phyloP scores from a whole-genome alignment of 2,329 filamentous ascomycete genomes.

The Mycogone perniciosa region DNA sequence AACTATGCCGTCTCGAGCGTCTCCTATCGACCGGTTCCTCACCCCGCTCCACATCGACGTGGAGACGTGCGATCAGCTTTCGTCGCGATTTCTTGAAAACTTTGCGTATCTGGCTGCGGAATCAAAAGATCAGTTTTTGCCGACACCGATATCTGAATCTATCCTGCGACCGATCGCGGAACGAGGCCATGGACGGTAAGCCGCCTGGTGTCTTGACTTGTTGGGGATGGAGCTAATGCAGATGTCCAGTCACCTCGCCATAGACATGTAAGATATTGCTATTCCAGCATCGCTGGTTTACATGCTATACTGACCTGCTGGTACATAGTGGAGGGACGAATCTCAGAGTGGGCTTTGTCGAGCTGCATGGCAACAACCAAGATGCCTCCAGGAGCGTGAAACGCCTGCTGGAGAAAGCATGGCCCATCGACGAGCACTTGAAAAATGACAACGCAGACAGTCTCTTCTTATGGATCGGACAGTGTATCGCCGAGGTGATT shows the following conservation, averaged over 20 bases:
- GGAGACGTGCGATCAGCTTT: slow-evolving; percentile 39
- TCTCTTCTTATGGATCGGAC: slow-evolving; percentile 75
- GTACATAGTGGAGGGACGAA: slow-evolving; percentile 57
- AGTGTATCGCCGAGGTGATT: slow-evolving; percentile 69
- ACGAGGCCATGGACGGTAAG: slow-evolving; percentile 43
- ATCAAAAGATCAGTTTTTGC: slow-evolving; percentile 50
- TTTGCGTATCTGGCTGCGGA: slow-evolving; percentile 47
- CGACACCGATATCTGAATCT: slow-evolving; percentile 55
- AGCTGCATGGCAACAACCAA: slow-evolving; percentile 42
- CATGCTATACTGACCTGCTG: slow-evolving; percentile 8
- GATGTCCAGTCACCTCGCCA: slow-evolving; percentile 48
- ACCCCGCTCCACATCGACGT: slow-evolving; percentile 44
- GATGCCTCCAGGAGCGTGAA: slow-evolving; percentile 38
- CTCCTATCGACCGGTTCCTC: slow-evolving; percentile 39
- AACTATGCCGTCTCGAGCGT: slow-evolving; percentile 19
- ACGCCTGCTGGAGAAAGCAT: slow-evolving; percentile 60
- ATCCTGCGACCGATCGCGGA: slow-evolving; percentile 44
- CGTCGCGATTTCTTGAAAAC: slow-evolving; percentile 39
- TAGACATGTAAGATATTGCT: slow-evolving; percentile 54
- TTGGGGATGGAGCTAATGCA: slow-evolving; percentile 9
- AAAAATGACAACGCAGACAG: slow-evolving; percentile 69
- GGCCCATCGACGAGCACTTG: slow-evolving; percentile 67
- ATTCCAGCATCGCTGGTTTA: neutral
- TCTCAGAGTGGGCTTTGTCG: slow-evolving; percentile 60
- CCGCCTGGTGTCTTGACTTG: neutral